These are phyloP conservation scores for Osmanthus fragrans DNA, from an alignment of 257 asterid species.

Conservation along the genomic window DNA sequence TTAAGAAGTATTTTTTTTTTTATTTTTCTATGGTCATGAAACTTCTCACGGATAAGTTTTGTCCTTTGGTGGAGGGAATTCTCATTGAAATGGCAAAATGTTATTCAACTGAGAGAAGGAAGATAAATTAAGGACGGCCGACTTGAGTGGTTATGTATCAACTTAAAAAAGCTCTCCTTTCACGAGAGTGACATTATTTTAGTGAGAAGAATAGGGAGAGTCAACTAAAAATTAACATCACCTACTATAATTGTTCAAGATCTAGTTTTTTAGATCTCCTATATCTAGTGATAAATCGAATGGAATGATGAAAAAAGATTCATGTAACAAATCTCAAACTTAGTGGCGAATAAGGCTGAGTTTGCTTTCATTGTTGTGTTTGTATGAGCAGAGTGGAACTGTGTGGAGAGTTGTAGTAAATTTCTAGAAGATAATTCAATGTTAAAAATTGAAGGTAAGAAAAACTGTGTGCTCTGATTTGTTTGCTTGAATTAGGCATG, in stretches of 20 bases:
- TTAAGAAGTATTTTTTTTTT: not conserved
- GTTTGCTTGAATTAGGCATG: not conserved
- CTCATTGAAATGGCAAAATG: not conserved
- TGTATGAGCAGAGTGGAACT: not conserved
- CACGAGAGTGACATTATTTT: not conserved
- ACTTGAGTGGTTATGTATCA: not conserved
- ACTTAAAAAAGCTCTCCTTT: not conserved
- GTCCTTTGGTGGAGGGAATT: not conserved
- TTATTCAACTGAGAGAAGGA: no score
- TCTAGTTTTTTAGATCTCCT: not conserved
- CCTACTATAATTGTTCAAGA: not conserved
- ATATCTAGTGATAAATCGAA: no score
- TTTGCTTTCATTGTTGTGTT: no score
- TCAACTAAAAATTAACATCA: no score
- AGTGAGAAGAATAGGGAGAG: not conserved
- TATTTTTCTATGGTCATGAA: conserved; percentile 3
- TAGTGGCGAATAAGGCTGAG: not conserved
- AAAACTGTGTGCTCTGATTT: not conserved
- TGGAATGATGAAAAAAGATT: not conserved
- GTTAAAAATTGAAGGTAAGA: not conserved
- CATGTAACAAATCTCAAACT: not conserved
- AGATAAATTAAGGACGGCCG: no score
- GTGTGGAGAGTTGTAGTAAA: not conserved
- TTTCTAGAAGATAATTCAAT: not conserved
- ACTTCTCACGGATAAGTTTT: not conserved